Evolutionary conservation across 169 alveolate genomes (phyloP).

Genomic region (Plasmodium gallinaceum): DNA sequence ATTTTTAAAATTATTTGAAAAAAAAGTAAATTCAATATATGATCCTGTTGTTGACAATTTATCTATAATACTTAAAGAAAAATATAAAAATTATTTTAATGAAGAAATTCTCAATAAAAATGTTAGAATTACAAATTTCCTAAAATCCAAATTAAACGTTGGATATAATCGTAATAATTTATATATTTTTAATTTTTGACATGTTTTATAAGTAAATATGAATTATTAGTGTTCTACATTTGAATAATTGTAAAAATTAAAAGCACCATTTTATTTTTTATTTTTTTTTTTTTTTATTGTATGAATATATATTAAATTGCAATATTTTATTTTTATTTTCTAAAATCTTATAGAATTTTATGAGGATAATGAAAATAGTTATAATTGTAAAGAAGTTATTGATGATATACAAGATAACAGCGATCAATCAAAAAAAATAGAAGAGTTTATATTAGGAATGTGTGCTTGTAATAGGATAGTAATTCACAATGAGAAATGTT

Average conservation of each 20-base stretch:
- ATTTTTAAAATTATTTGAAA: slow-evolving; percentile 47
- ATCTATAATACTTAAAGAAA: slow-evolving; percentile 43
- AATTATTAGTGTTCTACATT: too few relatives aligned
- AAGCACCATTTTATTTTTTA: too few relatives aligned
- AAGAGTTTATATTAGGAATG: slow-evolving; percentile 66
- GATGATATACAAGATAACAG: slow-evolving; percentile 22
- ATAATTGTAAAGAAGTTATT: slow-evolving; percentile 38
- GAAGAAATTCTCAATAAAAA: slow-evolving; percentile 46
- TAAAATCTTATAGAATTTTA: slow-evolving; percentile 25
- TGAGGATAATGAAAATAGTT: slow-evolving; percentile 21
- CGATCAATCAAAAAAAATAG: slow-evolving; percentile 44
- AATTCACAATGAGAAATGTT: slow-evolving; percentile 59
- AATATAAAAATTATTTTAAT: slow-evolving; percentile 50
- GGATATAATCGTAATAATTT: slow-evolving; percentile 60
- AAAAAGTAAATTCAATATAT: slow-evolving; percentile 13
- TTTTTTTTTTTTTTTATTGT: not conserved
- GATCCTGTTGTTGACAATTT: slow-evolving; percentile 30
- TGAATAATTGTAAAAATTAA: too few relatives aligned
- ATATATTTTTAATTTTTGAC: too few relatives aligned
- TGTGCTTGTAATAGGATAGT: slow-evolving; percentile 58
- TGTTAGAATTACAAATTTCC: slow-evolving; percentile 14
- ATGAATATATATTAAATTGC: slow-evolving; percentile 1
- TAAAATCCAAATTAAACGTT: slow-evolving; percentile 22
- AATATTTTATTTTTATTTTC: not conserved
- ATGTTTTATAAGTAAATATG: too few relatives aligned